These are phyloP conservation scores for Penicillium sp. DNA, from an alignment of 2,329 filamentous ascomycete species.

Conservation along the genomic window DNA sequence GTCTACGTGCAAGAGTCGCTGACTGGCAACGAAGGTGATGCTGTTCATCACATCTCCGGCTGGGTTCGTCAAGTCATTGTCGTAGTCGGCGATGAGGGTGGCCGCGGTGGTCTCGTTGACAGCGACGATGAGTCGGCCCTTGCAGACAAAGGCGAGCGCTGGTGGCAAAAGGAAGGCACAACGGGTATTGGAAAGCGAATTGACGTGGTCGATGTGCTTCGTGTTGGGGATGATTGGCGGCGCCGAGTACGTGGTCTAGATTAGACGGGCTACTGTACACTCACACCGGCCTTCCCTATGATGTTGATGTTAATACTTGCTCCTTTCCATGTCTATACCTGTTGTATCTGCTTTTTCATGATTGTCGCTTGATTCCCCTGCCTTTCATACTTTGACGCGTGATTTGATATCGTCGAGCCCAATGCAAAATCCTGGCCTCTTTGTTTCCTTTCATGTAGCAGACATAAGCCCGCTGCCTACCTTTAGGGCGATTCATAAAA, in stretches of 20 bases:
- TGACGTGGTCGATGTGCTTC: constrained; percentile 75
- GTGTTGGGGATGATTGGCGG: constrained; percentile 81
- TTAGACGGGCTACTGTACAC: constrained; percentile 24
- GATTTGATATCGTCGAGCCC: constrained; percentile 8
- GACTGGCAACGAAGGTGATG: constrained; percentile 65
- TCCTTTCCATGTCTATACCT: constrained; percentile 21
- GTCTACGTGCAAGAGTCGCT: constrained; percentile 86
- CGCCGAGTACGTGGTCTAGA: constrained; percentile 65
- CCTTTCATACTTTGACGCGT: constrained; percentile 3
- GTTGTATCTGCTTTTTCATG: constrained; percentile 17
- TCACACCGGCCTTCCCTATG: constrained; percentile 4
- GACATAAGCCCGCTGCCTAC: not conserved
- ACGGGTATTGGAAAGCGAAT: constrained; percentile 83
- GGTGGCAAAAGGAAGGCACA: constrained; percentile 66
- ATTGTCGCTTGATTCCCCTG: constrained; percentile 24
- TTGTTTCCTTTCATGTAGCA: not conserved
- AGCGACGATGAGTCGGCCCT: constrained; percentile 57
- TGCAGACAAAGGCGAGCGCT: constrained; percentile 37
- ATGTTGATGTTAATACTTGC: constrained; percentile 24
- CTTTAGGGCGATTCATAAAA: constrained; percentile 1
- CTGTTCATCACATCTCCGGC: constrained; percentile 60
- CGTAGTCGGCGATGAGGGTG: constrained; percentile 52
- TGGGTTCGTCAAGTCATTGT: constrained; percentile 58
- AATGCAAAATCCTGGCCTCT: constrained; percentile 3
- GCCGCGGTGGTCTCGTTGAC: constrained; percentile 71